Conservation (phyloP, 805 yeast genomes). For the Candida succiphila region DNA sequence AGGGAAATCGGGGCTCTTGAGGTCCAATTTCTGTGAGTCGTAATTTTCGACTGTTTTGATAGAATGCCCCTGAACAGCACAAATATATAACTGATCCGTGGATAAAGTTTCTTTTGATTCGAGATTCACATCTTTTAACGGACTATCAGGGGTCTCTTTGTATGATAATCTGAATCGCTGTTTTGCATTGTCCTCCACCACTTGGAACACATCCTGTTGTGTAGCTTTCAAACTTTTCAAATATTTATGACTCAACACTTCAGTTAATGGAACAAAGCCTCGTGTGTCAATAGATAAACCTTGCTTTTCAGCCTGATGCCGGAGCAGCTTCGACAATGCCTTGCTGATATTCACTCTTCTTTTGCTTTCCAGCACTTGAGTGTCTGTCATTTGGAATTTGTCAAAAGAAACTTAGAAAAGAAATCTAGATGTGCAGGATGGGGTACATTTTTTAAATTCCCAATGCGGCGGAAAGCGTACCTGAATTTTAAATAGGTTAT, state of each 20-base stretch:
- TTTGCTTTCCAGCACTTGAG: not conserved
- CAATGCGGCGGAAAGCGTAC: too few species aligned
- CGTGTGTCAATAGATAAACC: constrained; percentile 48
- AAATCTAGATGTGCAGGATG: too few species aligned
- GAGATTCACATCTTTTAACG: not conserved
- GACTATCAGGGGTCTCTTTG: not conserved
- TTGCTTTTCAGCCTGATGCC: constrained; percentile 81
- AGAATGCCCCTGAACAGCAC: constrained; percentile 95
- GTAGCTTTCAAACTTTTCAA: constrained; percentile 49
- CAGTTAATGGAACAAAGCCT: constrained; percentile 55
- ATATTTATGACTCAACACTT: constrained; percentile 45
- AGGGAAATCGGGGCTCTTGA: constrained; percentile 35
- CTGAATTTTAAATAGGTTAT: too few species aligned
- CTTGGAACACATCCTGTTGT: constrained; percentile 41
- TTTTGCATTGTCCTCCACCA: constrained; percentile 62
- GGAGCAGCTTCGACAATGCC: constrained; percentile 59
- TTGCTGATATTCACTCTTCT: constrained; percentile 44
- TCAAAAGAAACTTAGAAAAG: not conserved
- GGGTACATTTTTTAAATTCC: too few species aligned
- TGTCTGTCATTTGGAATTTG: not conserved
- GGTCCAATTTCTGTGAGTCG: constrained; percentile 16
- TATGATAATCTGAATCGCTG: constrained; percentile 49
- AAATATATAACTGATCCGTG: constrained; percentile 30
- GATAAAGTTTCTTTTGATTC: constrained; percentile 2
- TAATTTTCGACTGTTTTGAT: constrained; percentile 28